Base-by-base conservation (phyloP, 2,329 filamentous ascomycete genomes). In the Cercospora sojina region DNA sequence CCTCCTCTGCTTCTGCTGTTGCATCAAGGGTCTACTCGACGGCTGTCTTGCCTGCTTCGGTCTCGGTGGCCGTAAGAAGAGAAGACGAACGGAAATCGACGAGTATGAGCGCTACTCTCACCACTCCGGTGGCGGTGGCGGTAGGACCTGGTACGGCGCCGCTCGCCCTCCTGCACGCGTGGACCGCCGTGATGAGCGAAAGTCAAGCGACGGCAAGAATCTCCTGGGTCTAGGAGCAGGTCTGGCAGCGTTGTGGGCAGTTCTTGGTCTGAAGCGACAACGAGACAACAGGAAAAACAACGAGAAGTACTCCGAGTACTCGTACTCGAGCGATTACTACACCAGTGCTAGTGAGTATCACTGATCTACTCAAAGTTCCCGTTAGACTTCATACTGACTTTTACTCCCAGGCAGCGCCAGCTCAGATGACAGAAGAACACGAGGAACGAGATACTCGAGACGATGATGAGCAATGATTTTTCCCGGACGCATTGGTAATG, bases 1-100 rank as follows among this genome's bases (percentile, higher is more conserved):
- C 4, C 83, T 91, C 7, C 80, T 93, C 74, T 92, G 90, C 82
- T 88, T 91, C 80, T 93, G 88, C 84, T 91, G 90, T 81, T 88
- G 81, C 72, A 75, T 82, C 49, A 83, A 86, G 69, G 84, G 82
- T 55, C 72, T 89, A 23, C 78, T 86, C 65, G 83, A 86, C 69
- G 84, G 82, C 32, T 73, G 88, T 47, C 77, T 87, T 59, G 85
- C 85, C 58, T 77, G 91, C 71, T 86, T 91, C 70, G 89, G 88
- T 32, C 75, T 87, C 49, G 84, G 87, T 72, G 67, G 73, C 27
- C 81, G 82, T 72, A 78, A 80, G 70, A 79, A 78, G 70, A 79
- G 78, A 62, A 79, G 79, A 31, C 77, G 83, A 25, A 86, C 87
- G 68, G 84, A 88, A 72, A 87, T 90, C 57, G 81, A 88, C 63